These are phyloP conservation scores for Oryza coarctata DNA, from an alignment of 176 grass and related monocot genomes.

Conservation along the genomic window DNA sequence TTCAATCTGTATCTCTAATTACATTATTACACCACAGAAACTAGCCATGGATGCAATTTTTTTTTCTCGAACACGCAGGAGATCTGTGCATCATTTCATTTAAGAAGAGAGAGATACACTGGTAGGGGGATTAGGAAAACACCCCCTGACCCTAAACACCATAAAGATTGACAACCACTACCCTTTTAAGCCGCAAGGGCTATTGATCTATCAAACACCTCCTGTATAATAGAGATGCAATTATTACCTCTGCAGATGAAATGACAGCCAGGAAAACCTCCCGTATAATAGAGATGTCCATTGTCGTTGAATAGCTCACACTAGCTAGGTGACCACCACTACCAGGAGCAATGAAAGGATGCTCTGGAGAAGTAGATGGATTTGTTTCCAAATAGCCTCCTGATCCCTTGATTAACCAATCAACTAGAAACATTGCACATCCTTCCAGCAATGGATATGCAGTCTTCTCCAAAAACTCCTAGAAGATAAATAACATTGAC, in stretches of 20 bases:
- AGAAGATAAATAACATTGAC: conserved; percentile 3
- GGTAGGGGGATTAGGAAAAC: too few species aligned
- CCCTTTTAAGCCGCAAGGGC: too few species aligned
- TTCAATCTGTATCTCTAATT: not conserved
- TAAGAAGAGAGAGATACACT: too few species aligned
- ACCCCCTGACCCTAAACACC: too few species aligned
- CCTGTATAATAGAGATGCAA: too few species aligned
- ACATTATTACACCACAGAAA: not conserved
- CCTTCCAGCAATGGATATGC: conserved; percentile 75
- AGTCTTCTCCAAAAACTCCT: conserved; percentile 71
- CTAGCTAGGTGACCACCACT: conserved; percentile 56
- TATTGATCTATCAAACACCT: too few species aligned
- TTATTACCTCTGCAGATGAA: conserved; percentile 60
- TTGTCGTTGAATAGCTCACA: conserved; percentile 89
- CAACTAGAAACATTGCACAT: conserved; percentile 69
- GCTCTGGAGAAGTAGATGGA: conserved; percentile 89
- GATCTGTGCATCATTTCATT: too few species aligned
- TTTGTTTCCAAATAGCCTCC: conserved; percentile 64
- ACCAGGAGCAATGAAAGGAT: conserved; percentile 72
- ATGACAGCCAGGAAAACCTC: conserved; percentile 66
- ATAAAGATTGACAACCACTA: too few species aligned
- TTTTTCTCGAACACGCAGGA: too few species aligned
- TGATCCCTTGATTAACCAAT: conserved; percentile 71
- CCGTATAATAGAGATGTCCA: conserved; percentile 82
- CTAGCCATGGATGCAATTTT: not conserved